Evolutionary conservation across 371 early-diverging fungal species (phyloP), one percentile per base, ranked within the genome.

Genomic region (Apophysomyces sp.): DNA sequence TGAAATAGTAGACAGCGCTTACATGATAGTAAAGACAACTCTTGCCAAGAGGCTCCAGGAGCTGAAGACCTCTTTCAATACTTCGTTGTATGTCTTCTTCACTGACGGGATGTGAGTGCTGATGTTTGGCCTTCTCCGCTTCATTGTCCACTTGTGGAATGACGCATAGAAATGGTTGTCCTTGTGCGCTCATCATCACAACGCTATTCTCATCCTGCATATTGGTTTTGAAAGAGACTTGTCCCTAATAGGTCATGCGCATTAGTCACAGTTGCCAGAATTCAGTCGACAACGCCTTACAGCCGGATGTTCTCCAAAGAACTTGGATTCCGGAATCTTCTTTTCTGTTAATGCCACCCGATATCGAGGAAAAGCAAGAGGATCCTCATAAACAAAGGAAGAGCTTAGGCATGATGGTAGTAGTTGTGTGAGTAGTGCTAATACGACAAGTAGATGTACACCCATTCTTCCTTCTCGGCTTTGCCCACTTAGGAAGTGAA

Each of bases 21-120:
- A 82, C 81, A 27, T 62, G 67, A 41, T 69, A 77, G 18, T 58
- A 62, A 30, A 91, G 69, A 66, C 92, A 91, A n/a, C 61, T 65
- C 1, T 63, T 63, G 36, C 72, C 66, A 29, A 90, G 62, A 24
- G 87, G 86, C 31, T 84, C 77, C 3, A 89, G 67, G 12, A 89
- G 73, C 40, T 85, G 80, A 0, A 87, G 60, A 4, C 87, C 91
- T n/a, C 80, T 76, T 54, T 74, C 72, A 52, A 88, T 76, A 27
- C 73, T 80, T 15, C 65, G 71, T 36, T 66, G 62, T 16, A 63
- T 62, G 28, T 81, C 82, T 21, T 72, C 63, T 26, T 70, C 72
- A 7, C 67, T 68, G 24, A 67, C 62, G 49, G 65, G 55, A 7
- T 67, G 63, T 24, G 61, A 15, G 2, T 60, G 52, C 0, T 34